Evolutionary conservation across 2,329 filamentous ascomycete genomes (phyloP), one percentile per base, ranked within the genome.

Genomic region (Hawksworthiomyces lignivorus): DNA sequence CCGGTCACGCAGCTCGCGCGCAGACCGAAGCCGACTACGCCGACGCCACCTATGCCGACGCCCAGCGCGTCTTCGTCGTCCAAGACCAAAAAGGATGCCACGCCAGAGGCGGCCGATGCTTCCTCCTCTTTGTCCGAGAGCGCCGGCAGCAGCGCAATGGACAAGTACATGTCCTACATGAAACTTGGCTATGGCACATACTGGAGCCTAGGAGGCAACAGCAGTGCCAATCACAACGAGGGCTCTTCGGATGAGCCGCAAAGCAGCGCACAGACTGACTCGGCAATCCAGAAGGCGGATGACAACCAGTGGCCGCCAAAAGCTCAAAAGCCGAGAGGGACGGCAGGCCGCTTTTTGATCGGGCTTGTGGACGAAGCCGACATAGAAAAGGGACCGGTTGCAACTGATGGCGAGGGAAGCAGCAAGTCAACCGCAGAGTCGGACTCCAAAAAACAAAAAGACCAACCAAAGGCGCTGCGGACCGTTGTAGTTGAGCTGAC

Each of bases 101-200:
- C 29, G n/a, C 20, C 40, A 15, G 41, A 42, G 15, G 43, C 24
- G 8, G 24, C 24, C 24, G 3, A 8, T 41, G 19, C 22, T 29
- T 7, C 46, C 34, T 36, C 48, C 2, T 35, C 38, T 1, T 27
- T 41, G 6, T 10, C 47, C 4, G 41, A 46, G 24, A 36, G 42
- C 7, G 26, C 39, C 7, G 28, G 35, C 21, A 33, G 41, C 8
- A 62, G 65, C 4, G 61, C 64, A 17, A 59, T 76, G 47, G 70
- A 75, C 51, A 77, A 68, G 43, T 68, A 81, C 52, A 71, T 81
- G 54, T 74, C 71, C 49, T 83, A 79, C 52, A 67, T 86, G 39
- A 85, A 80, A 53, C 61, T 82, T 37, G 78, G 78, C 5, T 82
- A 82, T 50, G 78, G 78, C 21, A 80, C 75, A n/a, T 78, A 80